phyloP scores from a whole-genome alignment of 192 early-diverging fungal species.

The Backusella mclennaniae region DNA sequence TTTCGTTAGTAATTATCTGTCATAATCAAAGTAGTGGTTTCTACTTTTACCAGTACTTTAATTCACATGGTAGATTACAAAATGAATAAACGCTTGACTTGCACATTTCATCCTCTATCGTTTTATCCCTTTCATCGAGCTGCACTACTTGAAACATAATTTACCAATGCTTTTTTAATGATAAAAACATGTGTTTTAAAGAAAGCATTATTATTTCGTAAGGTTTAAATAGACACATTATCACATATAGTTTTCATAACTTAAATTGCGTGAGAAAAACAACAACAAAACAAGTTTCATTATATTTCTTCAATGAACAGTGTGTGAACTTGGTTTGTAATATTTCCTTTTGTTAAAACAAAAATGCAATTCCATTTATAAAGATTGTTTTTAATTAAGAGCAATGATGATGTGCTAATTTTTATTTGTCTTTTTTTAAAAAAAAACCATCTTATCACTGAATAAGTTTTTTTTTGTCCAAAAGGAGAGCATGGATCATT shows the following conservation, averaged over 20 bases:
- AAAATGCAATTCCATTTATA: not conserved
- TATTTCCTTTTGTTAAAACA: not conserved
- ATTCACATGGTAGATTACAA: not conserved
- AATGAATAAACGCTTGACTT: not conserved
- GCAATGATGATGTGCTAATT: not conserved
- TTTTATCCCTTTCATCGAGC: not conserved
- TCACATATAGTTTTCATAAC: not conserved
- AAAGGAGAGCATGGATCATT: not conserved
- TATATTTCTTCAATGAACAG: not conserved
- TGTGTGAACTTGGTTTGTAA: not conserved
- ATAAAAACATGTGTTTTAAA: no score
- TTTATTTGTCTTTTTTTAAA: not conserved
- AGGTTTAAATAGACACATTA: slow-evolving; percentile 4
- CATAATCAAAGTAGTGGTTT: not conserved
- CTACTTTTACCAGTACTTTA: not conserved
- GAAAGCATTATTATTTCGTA: not conserved
- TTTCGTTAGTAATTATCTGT: not conserved
- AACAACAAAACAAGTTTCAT: slow-evolving; percentile 8
- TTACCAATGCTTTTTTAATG: not conserved
- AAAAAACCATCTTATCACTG: not conserved
- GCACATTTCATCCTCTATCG: not conserved
- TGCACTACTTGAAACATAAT: not conserved
- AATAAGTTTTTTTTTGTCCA: not conserved
- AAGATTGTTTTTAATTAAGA: not conserved
- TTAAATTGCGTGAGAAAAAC: slow-evolving; percentile 2